Evolutionary conservation across 2,329 filamentous ascomycete species (phyloP), one percentile per base, ranked within the genome.

Genomic region (Fusarium sp.): DNA sequence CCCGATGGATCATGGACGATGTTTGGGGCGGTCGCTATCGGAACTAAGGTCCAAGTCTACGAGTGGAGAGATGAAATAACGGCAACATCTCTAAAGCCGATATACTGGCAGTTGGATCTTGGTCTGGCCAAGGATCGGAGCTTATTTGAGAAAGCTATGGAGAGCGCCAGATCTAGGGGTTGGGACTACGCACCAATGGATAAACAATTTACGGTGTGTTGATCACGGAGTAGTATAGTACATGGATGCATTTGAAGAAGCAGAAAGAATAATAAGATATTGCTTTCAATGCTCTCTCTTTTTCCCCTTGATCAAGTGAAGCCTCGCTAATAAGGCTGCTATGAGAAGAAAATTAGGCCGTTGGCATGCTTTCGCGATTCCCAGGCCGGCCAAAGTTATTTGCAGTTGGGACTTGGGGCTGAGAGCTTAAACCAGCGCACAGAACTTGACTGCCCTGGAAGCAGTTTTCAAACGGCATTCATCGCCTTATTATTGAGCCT

Each of bases 401-500:
- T n/a, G n/a, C n/a, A n/a, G n/a, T n/a, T n/a, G n/a, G n/a, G n/a
- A n/a, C n/a, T n/a, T n/a, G n/a, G n/a, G n/a, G n/a, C n/a, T n/a
- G n/a, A n/a, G n/a, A n/a, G n/a, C n/a, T n/a, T n/a, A n/a, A n/a
- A n/a, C n/a, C n/a, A n/a, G n/a, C n/a, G n/a, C n/a, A n/a, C n/a
- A n/a, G n/a, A n/a, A n/a, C n/a, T n/a, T n/a, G n/a, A n/a, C n/a
- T n/a, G n/a, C n/a, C n/a, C n/a, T n/a, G n/a, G n/a, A n/a, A n/a
- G n/a, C n/a, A n/a, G n/a, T n/a, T n/a, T n/a, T n/a, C n/a, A n/a
- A n/a, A n/a, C n/a, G n/a, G n/a, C n/a, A n/a, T n/a, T n/a, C n/a
- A n/a, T n/a, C n/a, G n/a, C 16, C 1, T 1, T 35, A 10, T 35
- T 22, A 22, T 5, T 38, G 20, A 22, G 10, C 20, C 11, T 0